phyloP scores from a whole-genome alignment of 306 rosid species.

The Castanea sativa region DNA sequence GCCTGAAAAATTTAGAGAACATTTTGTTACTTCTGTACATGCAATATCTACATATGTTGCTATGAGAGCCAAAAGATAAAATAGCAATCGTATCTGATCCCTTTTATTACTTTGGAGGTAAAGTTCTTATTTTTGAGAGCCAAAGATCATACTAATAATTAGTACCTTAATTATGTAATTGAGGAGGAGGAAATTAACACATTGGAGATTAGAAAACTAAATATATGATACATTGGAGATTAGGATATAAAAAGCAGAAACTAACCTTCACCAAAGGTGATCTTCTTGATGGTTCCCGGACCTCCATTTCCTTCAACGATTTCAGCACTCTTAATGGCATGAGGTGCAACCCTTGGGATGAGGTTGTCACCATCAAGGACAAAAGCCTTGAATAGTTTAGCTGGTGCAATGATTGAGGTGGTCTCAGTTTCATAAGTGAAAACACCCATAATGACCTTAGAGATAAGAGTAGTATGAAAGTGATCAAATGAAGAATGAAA shows the following conservation, averaged over 20 bases:
- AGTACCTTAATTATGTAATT: too few species aligned
- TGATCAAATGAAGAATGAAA: not conserved
- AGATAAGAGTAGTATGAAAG: not conserved
- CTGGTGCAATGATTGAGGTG: constrained; percentile 18
- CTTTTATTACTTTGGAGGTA: too few species aligned
- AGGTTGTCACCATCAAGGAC: constrained; percentile 33
- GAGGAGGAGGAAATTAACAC: too few species aligned
- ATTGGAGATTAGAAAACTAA: not conserved
- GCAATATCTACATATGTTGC: too few species aligned
- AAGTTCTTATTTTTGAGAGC: too few species aligned
- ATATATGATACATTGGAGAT: too few species aligned
- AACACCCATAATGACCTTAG: constrained; percentile 26
- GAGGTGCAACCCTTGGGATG: constrained; percentile 32
- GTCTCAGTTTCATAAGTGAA: constrained; percentile 19
- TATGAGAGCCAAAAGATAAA: too few species aligned
- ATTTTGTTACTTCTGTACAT: not conserved
- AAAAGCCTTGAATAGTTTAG: constrained; percentile 35
- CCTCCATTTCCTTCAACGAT: too few species aligned
- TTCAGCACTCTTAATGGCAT: not conserved
- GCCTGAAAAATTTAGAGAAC: not conserved
- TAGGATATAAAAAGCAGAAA: too few species aligned
- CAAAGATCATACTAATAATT: too few species aligned
- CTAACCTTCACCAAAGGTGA: too few species aligned
- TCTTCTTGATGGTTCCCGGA: not conserved
- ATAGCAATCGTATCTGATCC: too few species aligned